Base-by-base conservation (phyloP, 164 flowering plant genomes). In the Cinnamomum micranthum region DNA sequence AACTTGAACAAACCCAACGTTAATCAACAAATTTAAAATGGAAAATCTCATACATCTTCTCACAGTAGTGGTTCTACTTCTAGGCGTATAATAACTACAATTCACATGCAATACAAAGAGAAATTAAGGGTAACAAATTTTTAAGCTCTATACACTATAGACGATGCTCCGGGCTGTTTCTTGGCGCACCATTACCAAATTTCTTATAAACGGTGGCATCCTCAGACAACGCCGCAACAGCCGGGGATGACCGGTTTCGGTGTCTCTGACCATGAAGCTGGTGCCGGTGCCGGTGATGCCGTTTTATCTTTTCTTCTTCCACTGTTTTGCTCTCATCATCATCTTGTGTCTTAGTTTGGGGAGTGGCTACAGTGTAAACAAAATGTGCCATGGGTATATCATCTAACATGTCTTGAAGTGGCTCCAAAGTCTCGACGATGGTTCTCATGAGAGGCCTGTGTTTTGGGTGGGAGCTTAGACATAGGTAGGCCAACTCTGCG, bases 401-500 rank as follows among this genome's bases (percentile, higher is more conserved):
- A 6, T 79, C 76, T 24, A 24, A 11, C 25, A 86, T 74, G 50
- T 79, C 81, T 73, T 87, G 50, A 5, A 92, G 72, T 20, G 86
- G 75, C 81, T 90, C 93, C 47, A 95, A 73, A 20, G 84, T 78
- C 78, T 86, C 86, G 50, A 93, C 93, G 78, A 91, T 92, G 2
- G 60, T 62, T 76, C 80, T 84, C 97, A 95, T 95, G 3, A 85
- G 78, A 15, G 97, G 98, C 68, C 98, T 81, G 6, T 76, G 69
- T 76, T 91, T 91, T 3, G 91, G 86, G 31, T 85, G 69, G 52
- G 82, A 85, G 84, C 90, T 88, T 17, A 95, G 71, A 81, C 98
- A 95, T 50, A 83, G 89, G 72, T 86, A 83, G 47, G 97, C 98
- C 84, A 93, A 68, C 59, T 82, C 73, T 4, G 97, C 95, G 0